Conservation (phyloP, 768 basidiomycete species). For the Cystofilobasidium ferigula region DNA sequence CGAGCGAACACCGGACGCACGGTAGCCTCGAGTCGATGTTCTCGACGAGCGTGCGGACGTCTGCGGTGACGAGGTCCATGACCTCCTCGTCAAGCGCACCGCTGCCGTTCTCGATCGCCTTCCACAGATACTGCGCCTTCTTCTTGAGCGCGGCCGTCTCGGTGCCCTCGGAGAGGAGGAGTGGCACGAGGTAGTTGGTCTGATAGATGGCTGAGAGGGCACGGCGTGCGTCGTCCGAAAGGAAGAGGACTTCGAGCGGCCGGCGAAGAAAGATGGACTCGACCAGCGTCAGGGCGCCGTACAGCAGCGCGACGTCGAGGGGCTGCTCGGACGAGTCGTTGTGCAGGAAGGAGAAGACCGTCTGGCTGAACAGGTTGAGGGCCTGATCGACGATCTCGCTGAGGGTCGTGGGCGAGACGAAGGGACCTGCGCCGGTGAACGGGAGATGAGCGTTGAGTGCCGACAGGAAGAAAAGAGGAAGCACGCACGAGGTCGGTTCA, state of each 20-base stretch:
- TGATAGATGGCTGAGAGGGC: constrained; percentile 11
- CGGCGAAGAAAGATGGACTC: background rate
- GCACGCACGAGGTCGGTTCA: constrained; percentile 17
- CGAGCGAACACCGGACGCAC: background rate
- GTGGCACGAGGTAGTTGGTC: constrained; percentile 9
- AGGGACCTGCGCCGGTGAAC: background rate
- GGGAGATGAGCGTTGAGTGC: background rate
- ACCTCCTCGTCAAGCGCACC: background rate
- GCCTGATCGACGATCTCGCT: constrained; percentile 4
- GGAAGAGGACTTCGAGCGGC: constrained; percentile 6
- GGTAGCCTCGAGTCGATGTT: background rate
- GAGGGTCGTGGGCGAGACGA: background rate
- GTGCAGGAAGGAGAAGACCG: constrained; percentile 5
- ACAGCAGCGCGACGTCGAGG: background rate
- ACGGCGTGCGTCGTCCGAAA: background rate
- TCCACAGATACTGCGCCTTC: constrained; percentile 6
- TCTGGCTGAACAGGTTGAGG: constrained; percentile 3
- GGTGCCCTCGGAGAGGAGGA: background rate
- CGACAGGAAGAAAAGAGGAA: background rate
- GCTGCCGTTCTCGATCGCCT: background rate
- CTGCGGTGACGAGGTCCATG: background rate
- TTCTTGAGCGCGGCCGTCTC: constrained; percentile 5
- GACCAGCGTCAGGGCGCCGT: constrained; percentile 1
- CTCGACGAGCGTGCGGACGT: constrained; percentile 8
- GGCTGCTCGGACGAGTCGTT: background rate